Conservation (phyloP, 768 basidiomycete species). For the Psilocybe subaeruginosa region DNA sequence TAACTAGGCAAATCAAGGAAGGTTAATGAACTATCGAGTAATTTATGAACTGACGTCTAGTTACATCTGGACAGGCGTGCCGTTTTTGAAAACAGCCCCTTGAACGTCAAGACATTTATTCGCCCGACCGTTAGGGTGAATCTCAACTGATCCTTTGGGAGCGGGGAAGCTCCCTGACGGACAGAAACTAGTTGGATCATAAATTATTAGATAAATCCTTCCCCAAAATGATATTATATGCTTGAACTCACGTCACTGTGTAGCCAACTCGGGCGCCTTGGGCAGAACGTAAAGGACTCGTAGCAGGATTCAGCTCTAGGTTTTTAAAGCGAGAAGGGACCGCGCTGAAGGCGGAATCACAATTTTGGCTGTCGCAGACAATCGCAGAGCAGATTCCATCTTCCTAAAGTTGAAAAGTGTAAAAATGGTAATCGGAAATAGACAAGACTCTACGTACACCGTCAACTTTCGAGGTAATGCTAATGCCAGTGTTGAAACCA, state of each 20-base stretch:
- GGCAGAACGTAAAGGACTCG: conserved; percentile 26
- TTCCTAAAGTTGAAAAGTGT: conserved; percentile 2
- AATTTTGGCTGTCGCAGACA: conserved; percentile 23
- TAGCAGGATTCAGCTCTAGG: conserved; percentile 17
- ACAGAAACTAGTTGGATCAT: conserved; percentile 26
- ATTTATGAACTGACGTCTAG: background rate
- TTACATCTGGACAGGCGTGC: conserved; percentile 38
- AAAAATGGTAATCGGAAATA: background rate
- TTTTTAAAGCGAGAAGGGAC: conserved; percentile 28
- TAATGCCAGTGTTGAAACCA: conserved; percentile 29
- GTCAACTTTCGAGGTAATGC: conserved; percentile 20
- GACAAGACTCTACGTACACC: conserved; percentile 8
- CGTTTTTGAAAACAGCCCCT: conserved; percentile 31
- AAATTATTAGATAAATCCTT: background rate
- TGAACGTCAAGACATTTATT: conserved; percentile 38
- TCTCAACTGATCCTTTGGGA: conserved; percentile 9
- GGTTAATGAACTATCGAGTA: background rate
- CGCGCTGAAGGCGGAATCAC: conserved; percentile 23
- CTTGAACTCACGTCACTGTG: conserved; percentile 26
- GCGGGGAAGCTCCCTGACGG: conserved; percentile 25
- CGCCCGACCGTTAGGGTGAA: conserved; percentile 28
- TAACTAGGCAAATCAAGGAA: conserved; percentile 9
- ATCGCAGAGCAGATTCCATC: conserved; percentile 25
- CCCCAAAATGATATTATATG: background rate
- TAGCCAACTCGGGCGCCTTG: conserved; percentile 22